A percentile compares a stretch with the other conserved stretches of the same genome.
Evolutionary conservation across 176 grass and related monocot genomes (phyloP).

Genomic region (Oryza glumipatula): DNA sequence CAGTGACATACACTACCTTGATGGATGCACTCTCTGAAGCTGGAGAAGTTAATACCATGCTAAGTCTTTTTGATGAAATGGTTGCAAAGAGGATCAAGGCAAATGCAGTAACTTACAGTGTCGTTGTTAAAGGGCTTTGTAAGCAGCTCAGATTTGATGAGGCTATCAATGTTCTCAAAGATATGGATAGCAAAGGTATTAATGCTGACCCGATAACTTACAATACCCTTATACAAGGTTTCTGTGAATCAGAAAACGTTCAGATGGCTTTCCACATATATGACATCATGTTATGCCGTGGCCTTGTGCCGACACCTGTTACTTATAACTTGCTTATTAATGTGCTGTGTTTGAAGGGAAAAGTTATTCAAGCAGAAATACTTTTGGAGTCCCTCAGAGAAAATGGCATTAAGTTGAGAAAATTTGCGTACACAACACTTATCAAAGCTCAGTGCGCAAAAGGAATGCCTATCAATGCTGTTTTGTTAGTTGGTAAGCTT

Average conservation of each 20-base stretch:
- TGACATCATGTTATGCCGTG: constrained; percentile 52
- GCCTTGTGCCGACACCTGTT: constrained; percentile 56
- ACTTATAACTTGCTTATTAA: constrained; percentile 89
- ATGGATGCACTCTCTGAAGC: constrained; percentile 85
- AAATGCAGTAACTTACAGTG: constrained; percentile 69
- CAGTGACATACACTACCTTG: constrained; percentile 73
- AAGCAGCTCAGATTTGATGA: constrained; percentile 62
- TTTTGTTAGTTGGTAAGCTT: constrained; percentile 58
- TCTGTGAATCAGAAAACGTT: constrained; percentile 53
- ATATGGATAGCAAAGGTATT: constrained; percentile 59
- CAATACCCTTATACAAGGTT: constrained; percentile 84
- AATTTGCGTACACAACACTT: constrained; percentile 79
- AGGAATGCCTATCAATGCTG: constrained; percentile 58
- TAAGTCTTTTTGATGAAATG: constrained; percentile 75
- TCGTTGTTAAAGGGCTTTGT: constrained; percentile 89
- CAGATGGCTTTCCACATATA: constrained; percentile 56
- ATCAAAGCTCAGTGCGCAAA: constrained; percentile 84
- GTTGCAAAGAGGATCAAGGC: constrained; percentile 54
- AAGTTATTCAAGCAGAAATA: constrained; percentile 65
- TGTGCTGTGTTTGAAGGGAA: constrained; percentile 61
- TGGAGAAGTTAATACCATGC: constrained; percentile 49
- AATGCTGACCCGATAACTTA: constrained; percentile 66
- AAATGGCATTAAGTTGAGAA: constrained; percentile 58
- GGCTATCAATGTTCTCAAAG: constrained; percentile 57
- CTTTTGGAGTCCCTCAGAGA: constrained; percentile 59